phyloP scores from a whole-genome alignment of 257 asterid genomes.

The Scutellaria minor region DNA sequence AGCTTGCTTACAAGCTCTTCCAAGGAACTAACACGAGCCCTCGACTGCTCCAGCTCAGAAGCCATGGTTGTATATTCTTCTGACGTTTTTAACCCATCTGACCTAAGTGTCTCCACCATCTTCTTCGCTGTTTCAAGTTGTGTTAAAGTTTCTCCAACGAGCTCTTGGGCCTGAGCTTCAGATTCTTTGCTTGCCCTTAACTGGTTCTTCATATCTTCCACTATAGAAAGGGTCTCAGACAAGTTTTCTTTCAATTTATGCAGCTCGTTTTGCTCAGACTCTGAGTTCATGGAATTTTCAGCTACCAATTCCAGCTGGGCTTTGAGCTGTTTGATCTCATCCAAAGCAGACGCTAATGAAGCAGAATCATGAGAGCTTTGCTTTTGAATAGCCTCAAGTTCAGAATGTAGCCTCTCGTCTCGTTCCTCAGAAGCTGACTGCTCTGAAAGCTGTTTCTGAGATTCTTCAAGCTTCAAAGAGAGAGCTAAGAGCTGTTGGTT shows the following conservation, averaged over 20 bases:
- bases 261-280: constrained; percentile 53
- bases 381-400: constrained; percentile 45
- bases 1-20: constrained; percentile 70
- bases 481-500: constrained; percentile 60
- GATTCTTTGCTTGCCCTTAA: constrained; percentile 59
- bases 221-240: constrained; percentile 46
- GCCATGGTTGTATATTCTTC: constrained; percentile 55
- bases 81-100: constrained; percentile 57
- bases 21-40: constrained; percentile 58
- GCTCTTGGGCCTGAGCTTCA: constrained; percentile 60
- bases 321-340: constrained; percentile 71
- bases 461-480: constrained; percentile 62
- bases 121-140: constrained; percentile 75
- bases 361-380: constrained; percentile 53
- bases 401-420: constrained; percentile 39
- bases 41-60: constrained; percentile 68
- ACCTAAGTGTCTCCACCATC: constrained; percentile 59
- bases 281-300: constrained; percentile 50
- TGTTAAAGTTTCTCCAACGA: constrained; percentile 62
- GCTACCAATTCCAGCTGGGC: constrained; percentile 58
- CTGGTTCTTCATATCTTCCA: constrained; percentile 75
- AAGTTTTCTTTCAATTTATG: constrained; percentile 56
- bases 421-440: constrained; percentile 42
- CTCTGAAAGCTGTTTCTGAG: constrained; percentile 45
- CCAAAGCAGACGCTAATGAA: constrained; percentile 61